Evolutionary conservation across 352 stramenopile genomes (phyloP), one percentile per base, ranked within the genome.

Genomic region (Globisporangium irregulare): DNA sequence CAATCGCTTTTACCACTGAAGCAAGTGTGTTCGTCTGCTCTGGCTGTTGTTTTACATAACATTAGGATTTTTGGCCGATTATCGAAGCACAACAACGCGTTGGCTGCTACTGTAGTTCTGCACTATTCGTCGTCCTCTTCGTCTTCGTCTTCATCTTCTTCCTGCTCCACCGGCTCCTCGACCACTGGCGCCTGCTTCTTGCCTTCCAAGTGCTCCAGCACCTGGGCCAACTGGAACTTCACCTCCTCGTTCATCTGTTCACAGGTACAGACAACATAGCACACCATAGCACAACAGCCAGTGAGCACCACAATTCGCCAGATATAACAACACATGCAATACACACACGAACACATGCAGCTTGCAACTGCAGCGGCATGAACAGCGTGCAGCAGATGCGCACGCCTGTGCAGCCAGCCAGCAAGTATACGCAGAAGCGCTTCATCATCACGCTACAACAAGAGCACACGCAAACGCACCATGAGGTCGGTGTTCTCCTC

Each of bases 171-270:
- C 14, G n/a, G n/a, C 50, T 72, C 29, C 34, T 51, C 43, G 15
- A 51, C 43, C 43, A 51, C 43, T 10, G 43, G 43, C 15, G 41
- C 50, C 27, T 70, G 60, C 68, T 80, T 72, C 59, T 79, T 76
- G 69, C 70, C 74, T 68, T 93, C 73, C 68, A 93, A 73, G 75
- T 89, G 80, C 25, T 83, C 82, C 62, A 93, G 75, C 64, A 93
- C 85, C 73, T 93, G 85, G 68, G 73, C 62, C 62, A 93, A 77
- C 68, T 93, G 85, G n/a, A 75, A 79, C 73, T 89, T 89, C 36
- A 93, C 81, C 62, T 91, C 85, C 10, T 91, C 82, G 46, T 82
- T 93, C 73, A 93, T 87, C 85, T 93, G 27, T 32, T 32, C 27
- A 32, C 27, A 32, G 27, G 27, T 32, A 6, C 27, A 32, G 27